Evolutionary conservation across 2,329 filamentous ascomycete genomes (phyloP).

Genomic region (Metarhizium rileyi): DNA sequence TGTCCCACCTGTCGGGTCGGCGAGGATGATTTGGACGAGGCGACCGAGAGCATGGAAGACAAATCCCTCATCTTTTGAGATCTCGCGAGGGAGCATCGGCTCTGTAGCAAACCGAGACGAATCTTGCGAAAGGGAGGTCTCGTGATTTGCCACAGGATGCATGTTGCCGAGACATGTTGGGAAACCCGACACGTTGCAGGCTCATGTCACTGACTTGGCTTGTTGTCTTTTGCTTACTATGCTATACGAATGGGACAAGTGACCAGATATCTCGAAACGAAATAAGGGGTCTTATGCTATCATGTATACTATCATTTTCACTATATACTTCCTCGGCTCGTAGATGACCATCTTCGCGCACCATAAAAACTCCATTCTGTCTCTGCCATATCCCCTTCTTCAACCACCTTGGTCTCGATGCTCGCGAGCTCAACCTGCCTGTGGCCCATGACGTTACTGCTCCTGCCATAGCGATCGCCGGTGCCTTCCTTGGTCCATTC

Average conservation of each 20-base stretch:
- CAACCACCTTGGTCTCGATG: not conserved
- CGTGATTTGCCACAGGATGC: too few species aligned
- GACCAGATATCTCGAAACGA: not conserved
- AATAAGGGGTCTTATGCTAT: not conserved
- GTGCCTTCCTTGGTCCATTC: not conserved
- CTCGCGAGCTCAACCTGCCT: constrained; percentile 4
- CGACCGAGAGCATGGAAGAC: not conserved
- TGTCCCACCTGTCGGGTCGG: constrained; percentile 13
- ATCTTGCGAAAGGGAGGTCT: not conserved
- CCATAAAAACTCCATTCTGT: not conserved
- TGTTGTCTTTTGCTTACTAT: constrained; percentile 1
- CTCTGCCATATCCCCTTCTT: not conserved
- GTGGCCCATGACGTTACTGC: not conserved
- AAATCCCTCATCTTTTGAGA: not conserved
- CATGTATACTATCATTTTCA: not conserved
- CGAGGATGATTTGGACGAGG: constrained; percentile 1
- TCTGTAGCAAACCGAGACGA: not conserved
- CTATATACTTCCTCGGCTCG: not conserved
- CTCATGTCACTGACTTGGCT: too few species aligned
- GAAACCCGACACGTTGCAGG: too few species aligned
- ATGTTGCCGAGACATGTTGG: too few species aligned
- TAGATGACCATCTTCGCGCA: not conserved
- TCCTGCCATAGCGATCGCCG: not conserved
- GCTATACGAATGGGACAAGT: constrained; percentile 6
- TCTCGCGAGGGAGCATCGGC: not conserved